Evolutionary conservation across 106 monocot species (phyloP), one percentile per base, ranked within the genome.

Genomic region (Dendrobium officinale): DNA sequence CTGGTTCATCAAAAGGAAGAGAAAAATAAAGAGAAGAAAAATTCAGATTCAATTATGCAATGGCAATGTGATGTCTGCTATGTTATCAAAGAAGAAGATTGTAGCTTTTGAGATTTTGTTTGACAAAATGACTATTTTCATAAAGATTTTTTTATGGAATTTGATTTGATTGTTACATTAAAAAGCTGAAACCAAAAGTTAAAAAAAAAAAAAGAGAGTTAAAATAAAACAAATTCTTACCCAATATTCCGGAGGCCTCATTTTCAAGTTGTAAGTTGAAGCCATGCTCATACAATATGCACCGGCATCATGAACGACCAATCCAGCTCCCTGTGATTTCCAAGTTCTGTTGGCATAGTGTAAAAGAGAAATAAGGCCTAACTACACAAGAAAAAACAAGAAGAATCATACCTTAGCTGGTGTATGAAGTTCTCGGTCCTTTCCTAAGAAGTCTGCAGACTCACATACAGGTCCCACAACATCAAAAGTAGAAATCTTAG

Each of bases 201-300:
- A 1, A 29, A 70, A 70, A 70, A 70, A 70, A 31, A 8, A 73
- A 42, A 20, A 43, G 9, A 73, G 19, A 42, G 20, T 4, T 42
- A 70, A 17, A 74, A 4, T 13, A 0, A 61, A 19, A 26, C 16
- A 16, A 59, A 73, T 42, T 16, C 73, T 43, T 86, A 91, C 89
- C 91, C 89, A 91, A 73, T 89, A 88, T 58, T 89, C 93, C 43
- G 91, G 88, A 9, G 98, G 98, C 40, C 94, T 83, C 98, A 99
- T 88, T 78, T 95, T 99, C 31, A 99, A 80, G 77, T 95, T 98
- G 75, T 99, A 99, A 4, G 91, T 99, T 16, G 98, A 99, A 33
- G 98, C 98, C 98, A 99, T 99, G 85, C 97, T 97, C 97, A 97
- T 97, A 84, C 97, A 97, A 73, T 97, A 97, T 43, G 94, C 94